A percentile compares a stretch with the other conserved stretches of the same genome.
These are phyloP conservation scores for Borealophlyctis nickersoniae DNA, from an alignment of 192 early-diverging fungal genomes.

Conservation along the genomic window DNA sequence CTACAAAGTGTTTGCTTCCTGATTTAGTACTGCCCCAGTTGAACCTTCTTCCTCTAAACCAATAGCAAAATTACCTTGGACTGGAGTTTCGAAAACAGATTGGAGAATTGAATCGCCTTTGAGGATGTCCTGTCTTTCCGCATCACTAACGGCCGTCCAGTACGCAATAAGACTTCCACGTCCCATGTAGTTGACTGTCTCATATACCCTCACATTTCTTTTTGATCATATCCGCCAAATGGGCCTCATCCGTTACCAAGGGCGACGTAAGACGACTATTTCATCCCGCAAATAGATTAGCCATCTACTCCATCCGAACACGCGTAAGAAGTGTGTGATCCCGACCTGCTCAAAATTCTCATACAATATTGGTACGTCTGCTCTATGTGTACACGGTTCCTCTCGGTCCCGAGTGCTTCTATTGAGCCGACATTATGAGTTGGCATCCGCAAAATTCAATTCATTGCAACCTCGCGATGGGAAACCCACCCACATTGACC, in stretches of 20 bases:
- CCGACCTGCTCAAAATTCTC: conserved; percentile 20
- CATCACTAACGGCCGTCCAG: too few species aligned
- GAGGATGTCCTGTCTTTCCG: conserved; percentile 45
- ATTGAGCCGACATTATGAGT: too few species aligned
- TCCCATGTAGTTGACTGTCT: neutral
- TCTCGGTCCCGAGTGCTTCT: too few species aligned
- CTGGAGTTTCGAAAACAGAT: conserved; percentile 54
- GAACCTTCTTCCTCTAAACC: neutral
- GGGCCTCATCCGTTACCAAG: conserved; percentile 50
- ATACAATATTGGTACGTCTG: conserved; percentile 21
- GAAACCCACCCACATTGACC: too few species aligned
- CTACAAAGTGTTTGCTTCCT: neutral
- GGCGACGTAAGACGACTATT: conserved; percentile 56
- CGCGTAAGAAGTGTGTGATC: neutral
- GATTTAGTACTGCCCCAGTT: neutral
- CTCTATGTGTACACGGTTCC: conserved; percentile 1
- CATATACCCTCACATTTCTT: conserved; percentile 60
- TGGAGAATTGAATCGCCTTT: conserved; percentile 59
- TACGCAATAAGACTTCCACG: too few species aligned
- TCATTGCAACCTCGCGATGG: too few species aligned
- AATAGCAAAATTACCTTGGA: conserved; percentile 33
- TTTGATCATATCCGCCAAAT: conserved; percentile 59
- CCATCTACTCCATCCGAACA: neutral
- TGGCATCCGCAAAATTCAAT: too few species aligned
- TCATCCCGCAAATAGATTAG: neutral